These are phyloP conservation scores for Calonectria leucothoes DNA, from an alignment of 2,329 filamentous ascomycete genomes.

Conservation along the genomic window DNA sequence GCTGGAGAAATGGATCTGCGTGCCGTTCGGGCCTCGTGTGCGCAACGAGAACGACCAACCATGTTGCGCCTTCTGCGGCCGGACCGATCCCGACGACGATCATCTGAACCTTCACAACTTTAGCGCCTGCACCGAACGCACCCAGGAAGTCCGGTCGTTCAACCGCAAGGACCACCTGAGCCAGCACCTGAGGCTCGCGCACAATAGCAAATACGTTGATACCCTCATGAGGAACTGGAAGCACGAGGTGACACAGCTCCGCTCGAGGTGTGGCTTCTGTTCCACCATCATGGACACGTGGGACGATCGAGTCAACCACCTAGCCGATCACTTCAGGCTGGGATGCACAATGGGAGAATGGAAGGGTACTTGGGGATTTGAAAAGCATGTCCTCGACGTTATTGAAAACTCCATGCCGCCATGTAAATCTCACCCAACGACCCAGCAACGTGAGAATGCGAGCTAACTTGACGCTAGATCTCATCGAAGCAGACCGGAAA, in stretches of 20 bases:
- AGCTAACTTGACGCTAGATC: background rate
- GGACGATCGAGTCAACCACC: slow-evolving; percentile 48
- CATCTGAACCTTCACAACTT: slow-evolving; percentile 51
- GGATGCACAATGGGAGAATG: slow-evolving; percentile 53
- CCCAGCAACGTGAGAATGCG: background rate
- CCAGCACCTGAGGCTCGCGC: slow-evolving; percentile 54
- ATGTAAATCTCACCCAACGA: slow-evolving; percentile 36
- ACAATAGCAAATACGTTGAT: slow-evolving; percentile 50
- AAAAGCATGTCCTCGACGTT: slow-evolving; percentile 47
- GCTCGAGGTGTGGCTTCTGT: slow-evolving; percentile 54
- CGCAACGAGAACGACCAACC: slow-evolving; percentile 45
- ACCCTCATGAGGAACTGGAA: slow-evolving; percentile 47
- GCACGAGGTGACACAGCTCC: slow-evolving; percentile 46
- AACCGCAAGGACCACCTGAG: slow-evolving; percentile 55
- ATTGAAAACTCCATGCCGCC: slow-evolving; percentile 54
- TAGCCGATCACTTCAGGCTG: slow-evolving; percentile 53
- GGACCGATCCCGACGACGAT: slow-evolving; percentile 41
- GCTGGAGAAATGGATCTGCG: slow-evolving; percentile 58
- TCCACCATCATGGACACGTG: slow-evolving; percentile 48
- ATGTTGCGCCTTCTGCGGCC: slow-evolving; percentile 51
- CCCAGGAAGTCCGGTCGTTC: slow-evolving; percentile 54
- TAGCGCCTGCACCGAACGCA: slow-evolving; percentile 61
- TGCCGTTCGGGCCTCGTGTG: slow-evolving; percentile 46
- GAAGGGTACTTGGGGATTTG: slow-evolving; percentile 55
- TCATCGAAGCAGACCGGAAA: slow-evolving; percentile 16